phyloP scores from a whole-genome alignment of 2,329 filamentous ascomycete genomes.

The Aspergillus intermedius region DNA sequence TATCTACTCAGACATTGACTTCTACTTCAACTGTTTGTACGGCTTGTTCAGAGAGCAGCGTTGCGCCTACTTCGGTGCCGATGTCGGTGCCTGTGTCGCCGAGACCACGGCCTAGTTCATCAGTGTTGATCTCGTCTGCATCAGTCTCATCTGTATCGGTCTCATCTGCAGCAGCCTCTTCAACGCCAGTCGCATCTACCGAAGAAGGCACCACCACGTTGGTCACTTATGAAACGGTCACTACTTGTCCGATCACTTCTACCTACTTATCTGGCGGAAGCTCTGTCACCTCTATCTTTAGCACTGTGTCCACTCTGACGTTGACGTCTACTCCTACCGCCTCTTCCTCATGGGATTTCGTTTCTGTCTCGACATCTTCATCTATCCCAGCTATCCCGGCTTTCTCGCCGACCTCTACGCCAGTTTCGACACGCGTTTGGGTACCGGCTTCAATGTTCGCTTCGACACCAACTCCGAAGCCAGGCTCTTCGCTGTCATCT shows the following conservation, averaged over 20 bases:
- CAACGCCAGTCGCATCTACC: background rate
- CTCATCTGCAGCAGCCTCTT: background rate
- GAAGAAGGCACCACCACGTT: conserved; percentile 9
- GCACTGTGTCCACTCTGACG: conserved; percentile 49
- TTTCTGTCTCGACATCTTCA: background rate
- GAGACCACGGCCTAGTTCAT: no score
- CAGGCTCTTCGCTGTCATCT: background rate
- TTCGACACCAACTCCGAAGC: background rate
- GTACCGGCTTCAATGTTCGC: background rate
- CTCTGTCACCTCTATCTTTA: conserved; percentile 48
- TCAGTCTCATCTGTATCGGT: no score
- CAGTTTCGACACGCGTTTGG: no score
- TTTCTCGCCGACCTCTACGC: background rate
- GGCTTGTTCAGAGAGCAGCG: background rate
- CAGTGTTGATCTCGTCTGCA: no score
- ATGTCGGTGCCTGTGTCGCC: no score
- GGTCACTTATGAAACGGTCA: conserved; percentile 23
- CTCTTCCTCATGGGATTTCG: conserved; percentile 9
- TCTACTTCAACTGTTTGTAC: background rate
- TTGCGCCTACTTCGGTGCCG: background rate
- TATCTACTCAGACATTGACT: background rate
- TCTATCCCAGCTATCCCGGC: background rate
- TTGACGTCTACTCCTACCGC: conserved; percentile 14
- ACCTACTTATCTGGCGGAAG: conserved; percentile 41
- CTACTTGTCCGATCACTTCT: conserved; percentile 27